Base-by-base conservation (phyloP, 1,284 basidiomycete species). In the Boletus mariae region DNA sequence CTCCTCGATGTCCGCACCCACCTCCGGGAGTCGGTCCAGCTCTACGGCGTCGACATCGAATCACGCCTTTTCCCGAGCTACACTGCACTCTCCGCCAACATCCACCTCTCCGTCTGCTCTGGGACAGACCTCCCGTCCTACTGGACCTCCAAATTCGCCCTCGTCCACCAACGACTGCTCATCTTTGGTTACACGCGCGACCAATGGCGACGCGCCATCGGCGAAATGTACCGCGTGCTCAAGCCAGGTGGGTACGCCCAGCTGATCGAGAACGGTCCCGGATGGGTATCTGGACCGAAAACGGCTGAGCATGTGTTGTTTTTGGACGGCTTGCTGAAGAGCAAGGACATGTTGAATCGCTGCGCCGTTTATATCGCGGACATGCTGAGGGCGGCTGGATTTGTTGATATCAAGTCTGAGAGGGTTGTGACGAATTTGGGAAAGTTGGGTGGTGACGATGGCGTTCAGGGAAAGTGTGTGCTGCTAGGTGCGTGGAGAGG, bases 181-280 rank as follows among this genome's bases (percentile, higher is more conserved):
- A 59, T 70, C 9, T 58, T 47, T 5, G 67, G 61, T 0, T 62
- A 73, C 45, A 62, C 59, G 2, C 56, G 46, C 15, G 49, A 52
- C 0, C 60, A 71, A 35, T 73, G 72, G 71, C 44, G 28, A 2
- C 47, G 50, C 0, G 55, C 45, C 11, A 46, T 71, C 15, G 32
- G 31, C 1, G 67, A 70, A 42, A 60, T 70, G 3, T 62, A 49
- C 41, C 65, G 70, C 9, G 63, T 70, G 17, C 63, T 71, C 29
- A 56, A 59, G 25, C 64, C 63, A 0, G 70, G 67, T 26, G 67
- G 65, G n/a, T 61, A 57, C 7, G 60, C 61, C 3, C 69, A 72
- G 42, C 49, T 72, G 28, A 37, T 64, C 29, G 71, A 72, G 42
- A 55, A 46, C 48, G 52, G 52, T n/a, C 47, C 62, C 9, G 43